phyloP scores from a whole-genome alignment of 495 filamentous ascomycete species.

The Xylaria venustula region DNA sequence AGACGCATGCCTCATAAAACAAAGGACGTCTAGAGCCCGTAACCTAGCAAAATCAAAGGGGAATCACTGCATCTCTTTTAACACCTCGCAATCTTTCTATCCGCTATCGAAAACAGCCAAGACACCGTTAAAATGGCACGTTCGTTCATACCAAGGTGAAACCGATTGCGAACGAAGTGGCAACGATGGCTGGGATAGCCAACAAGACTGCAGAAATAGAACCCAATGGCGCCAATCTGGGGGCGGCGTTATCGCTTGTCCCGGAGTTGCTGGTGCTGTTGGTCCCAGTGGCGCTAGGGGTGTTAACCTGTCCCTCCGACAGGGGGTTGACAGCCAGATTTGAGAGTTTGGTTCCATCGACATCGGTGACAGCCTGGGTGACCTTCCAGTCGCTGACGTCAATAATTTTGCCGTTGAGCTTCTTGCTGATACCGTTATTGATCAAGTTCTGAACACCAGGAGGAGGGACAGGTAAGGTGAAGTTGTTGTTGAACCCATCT shows the following conservation, averaged over 20 bases:
- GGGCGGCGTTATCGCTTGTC: conserved; percentile 18
- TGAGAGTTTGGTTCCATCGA: conserved; percentile 34
- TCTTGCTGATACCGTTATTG: conserved; percentile 49
- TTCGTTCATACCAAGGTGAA: conserved; percentile 27
- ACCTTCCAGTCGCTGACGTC: conserved; percentile 42
- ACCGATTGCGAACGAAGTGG: conserved; percentile 25
- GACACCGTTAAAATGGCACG: conserved; percentile 20
- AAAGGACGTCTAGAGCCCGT: conserved; percentile 6
- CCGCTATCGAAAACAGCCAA: conserved; percentile 5
- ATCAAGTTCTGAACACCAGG: conserved; percentile 49
- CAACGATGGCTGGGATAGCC: conserved; percentile 25
- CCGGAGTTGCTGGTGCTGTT: background rate
- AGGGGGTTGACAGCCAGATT: conserved; percentile 44
- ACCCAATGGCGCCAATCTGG: conserved; percentile 22
- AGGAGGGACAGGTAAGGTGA: conserved; percentile 63
- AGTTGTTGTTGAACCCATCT: conserved; percentile 67
- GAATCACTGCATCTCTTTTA: conserved; percentile 9
- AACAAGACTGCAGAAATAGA: conserved; percentile 22
- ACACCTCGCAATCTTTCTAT: conserved; percentile 12
- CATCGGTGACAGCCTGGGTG: conserved; percentile 37
- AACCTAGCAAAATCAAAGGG: conserved; percentile 14
- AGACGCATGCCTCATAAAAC: conserved; percentile 10
- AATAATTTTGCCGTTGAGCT: conserved; percentile 40
- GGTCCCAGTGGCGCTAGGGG: background rate
- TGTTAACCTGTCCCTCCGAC: conserved; percentile 38